Evolutionary conservation across 495 filamentous ascomycete species (phyloP), one percentile per base, ranked within the genome.

Genomic region (Daldinia loculata): DNA sequence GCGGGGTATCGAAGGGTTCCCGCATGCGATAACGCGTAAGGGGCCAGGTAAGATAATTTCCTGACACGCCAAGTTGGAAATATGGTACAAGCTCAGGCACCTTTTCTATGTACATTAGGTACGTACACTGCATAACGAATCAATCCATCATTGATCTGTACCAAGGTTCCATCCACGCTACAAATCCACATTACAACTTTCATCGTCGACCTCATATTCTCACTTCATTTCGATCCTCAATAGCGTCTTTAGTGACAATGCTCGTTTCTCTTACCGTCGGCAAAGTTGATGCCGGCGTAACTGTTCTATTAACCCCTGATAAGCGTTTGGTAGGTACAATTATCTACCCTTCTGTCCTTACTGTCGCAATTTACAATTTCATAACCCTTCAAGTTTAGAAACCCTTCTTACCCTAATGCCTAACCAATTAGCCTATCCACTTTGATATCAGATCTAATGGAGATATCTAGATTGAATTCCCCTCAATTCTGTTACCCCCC

Each of bases 251-350:
- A 45, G 34, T 63, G 60, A 88, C 70, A 22, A 99, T 98, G 96
- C 84, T 99, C 72, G 90, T 99, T 84, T 98, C 95, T 51, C 89
- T 99, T 77, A 99, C 95, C 48, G 96, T 99, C 78, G 95, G 95
- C 83, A 99, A 99, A 84, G 95, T 99, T 81, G 95, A 99, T 80
- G 95, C 95, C 73, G 95, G 95, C 80, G 94, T 99, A 74, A 96
- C 95, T 53, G 96, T 99, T 61, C 89, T 99, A 59, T 86, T 99
- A 63, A 99, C 95, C 39, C 91, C 97, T 74, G 95, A 99, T 82
- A 98, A 98, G 83, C 90, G 95, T 71, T 86, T 99, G 73, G 95
- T 98, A 89, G 79, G 89, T 80, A 22, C 15, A 24, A 27, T 27
- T 30, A 27, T 63, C 38, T 41, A 24, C 30, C 26, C 38, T 52